Base-by-base conservation (phyloP, 192 early-diverging fungal genomes). In the Coemansia sp. region DNA sequence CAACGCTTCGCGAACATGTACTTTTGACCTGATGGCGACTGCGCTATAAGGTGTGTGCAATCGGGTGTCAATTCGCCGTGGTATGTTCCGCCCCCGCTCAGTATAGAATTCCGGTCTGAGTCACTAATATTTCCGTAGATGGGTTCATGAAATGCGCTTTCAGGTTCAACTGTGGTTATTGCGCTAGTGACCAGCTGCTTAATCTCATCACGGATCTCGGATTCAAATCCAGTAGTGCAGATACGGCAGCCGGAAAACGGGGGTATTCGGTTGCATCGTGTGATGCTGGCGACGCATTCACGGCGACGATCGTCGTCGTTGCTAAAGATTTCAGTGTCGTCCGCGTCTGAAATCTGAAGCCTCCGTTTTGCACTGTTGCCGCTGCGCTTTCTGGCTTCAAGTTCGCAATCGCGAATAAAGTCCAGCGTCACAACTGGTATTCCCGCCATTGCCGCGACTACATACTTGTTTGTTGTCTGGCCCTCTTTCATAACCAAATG, bases 31-130 rank as follows among this genome's bases (percentile, higher is more conserved):
- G 64, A 27, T 0, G 61, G 56, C 2, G 43, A 42, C 8, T 34
- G 49, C 2, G 71, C 64, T 48, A 80, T 73, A 24, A 80, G 61
- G 25, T 80, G 78, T 14, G 78, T 74, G 65, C 78, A 80, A 1
- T 55, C 41, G n/a, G 44, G 50, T 0, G 66, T 74, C 30, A 80
- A 57, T 14, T 55, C 53, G 27, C 61, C 57, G 33, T 59, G 55
- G 51, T 80, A 80, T 9, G 55, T 22, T 21, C 71, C 78, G 6
- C 71, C 71, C 17, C 78, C 78, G 27, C 78, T 73, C 34, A 80
- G 39, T 2, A 44, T 25, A 8, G 38, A 19, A 23, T 41, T 18
- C 4, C 48, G 10, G 7, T 13, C 21, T 18, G 41, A 7, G 7
- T 30, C 27, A 30, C 27, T 30, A 7, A 2, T 30, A 7, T 7